Conservation (phyloP, 768 basidiomycete species). For the Candolleomyces efflorescens region DNA sequence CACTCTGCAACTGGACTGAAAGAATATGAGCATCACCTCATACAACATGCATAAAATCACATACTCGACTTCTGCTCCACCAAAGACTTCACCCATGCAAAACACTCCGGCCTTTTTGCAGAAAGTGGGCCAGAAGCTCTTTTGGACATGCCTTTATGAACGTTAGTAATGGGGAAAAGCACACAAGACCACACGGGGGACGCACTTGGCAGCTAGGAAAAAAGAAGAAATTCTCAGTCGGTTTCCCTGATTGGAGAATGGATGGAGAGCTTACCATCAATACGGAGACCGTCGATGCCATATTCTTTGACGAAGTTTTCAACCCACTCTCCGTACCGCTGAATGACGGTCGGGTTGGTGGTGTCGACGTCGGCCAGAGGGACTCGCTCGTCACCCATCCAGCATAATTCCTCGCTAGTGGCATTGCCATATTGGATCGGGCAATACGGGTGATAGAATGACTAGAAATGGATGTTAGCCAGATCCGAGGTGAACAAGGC, state of each 20-base stretch:
- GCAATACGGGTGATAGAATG: conserved; percentile 78
- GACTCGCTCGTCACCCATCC: conserved; percentile 76
- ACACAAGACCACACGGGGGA: conserved; percentile 7
- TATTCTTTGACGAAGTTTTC: conserved; percentile 62
- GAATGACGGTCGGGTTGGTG: conserved; percentile 56
- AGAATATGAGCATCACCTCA: not conserved
- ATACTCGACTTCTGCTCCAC: conserved; percentile 49
- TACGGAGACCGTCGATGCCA: conserved; percentile 80
- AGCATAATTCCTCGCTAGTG: conserved; percentile 72
- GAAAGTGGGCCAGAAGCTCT: conserved; percentile 75
- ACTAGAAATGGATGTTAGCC: conserved; percentile 28
- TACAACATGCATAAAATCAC: conserved; percentile 8
- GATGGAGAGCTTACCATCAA: conserved; percentile 51
- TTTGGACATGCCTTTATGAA: conserved; percentile 59
- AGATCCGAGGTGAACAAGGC: not conserved
- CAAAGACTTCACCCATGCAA: conserved; percentile 81
- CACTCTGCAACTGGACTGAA: conserved; percentile 51
- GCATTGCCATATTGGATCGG: conserved; percentile 65
- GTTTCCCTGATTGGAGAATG: not conserved
- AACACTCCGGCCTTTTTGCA: conserved; percentile 74
- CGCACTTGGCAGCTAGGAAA: conserved; percentile 46
- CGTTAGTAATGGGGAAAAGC: conserved; percentile 1
- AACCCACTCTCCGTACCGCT: conserved; percentile 68
- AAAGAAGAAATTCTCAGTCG: conserved; percentile 24
- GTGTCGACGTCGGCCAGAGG: conserved; percentile 81